phyloP scores from a whole-genome alignment of 164 flowering plant species.

The Annona cherimola region DNA sequence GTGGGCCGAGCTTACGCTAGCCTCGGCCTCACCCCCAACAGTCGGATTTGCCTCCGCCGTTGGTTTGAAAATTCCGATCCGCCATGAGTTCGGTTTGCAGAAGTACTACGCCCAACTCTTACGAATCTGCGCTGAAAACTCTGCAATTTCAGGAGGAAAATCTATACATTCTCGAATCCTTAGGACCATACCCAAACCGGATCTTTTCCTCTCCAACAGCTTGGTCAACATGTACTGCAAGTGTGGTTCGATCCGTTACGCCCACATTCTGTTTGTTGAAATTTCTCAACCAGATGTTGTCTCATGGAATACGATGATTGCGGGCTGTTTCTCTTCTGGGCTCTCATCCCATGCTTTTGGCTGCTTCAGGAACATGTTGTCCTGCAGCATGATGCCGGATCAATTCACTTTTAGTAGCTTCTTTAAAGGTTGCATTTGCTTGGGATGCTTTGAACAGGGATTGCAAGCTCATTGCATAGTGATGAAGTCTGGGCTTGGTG shows the following conservation, averaged over 20 bases:
- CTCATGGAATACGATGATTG: conserved; percentile 18
- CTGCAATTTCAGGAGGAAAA: conserved; percentile 5
- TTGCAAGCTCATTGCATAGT: conserved; percentile 9
- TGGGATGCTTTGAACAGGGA: conserved; percentile 1
- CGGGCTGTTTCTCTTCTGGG: conserved; percentile 7
- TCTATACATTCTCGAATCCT: conserved; percentile 8
- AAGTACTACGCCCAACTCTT: conserved; percentile 7
- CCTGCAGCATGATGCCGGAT: conserved; percentile 10
- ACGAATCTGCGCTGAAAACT: conserved; percentile 9
- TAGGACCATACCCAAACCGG: conserved; percentile 7
- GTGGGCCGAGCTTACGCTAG: not conserved
- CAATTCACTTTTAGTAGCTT: conserved; percentile 5
- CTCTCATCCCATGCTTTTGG: not conserved
- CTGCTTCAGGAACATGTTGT: conserved; percentile 8
- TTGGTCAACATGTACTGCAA: conserved; percentile 12
- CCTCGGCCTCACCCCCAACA: not conserved
- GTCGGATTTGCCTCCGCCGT: not conserved
- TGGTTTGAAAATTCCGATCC: not conserved
- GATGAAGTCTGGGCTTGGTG: conserved; percentile 9
- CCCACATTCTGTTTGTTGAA: conserved; percentile 8
- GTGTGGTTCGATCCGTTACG: conserved; percentile 6
- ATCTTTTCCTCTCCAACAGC: conserved; percentile 12
- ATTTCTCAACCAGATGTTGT: conserved; percentile 13
- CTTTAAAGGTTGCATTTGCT: conserved; percentile 11
- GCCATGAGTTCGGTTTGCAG: not conserved